phyloP scores from a whole-genome alignment of 2,329 filamentous ascomycete species.

The Intubia oerlemansii region DNA sequence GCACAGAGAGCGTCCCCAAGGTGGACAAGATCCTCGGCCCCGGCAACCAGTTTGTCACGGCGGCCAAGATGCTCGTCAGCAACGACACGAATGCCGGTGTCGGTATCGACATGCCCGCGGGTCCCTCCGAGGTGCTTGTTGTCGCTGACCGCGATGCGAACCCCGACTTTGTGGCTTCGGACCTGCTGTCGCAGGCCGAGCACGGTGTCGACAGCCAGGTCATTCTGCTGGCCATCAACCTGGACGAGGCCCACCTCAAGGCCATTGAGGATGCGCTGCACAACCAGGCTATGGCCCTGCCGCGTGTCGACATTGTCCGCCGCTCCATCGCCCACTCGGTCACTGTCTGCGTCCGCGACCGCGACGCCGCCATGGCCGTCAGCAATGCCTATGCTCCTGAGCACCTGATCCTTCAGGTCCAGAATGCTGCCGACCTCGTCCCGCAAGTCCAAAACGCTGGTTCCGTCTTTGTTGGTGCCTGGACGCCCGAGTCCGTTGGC shows the following conservation, averaged over 20 bases:
- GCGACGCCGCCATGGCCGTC: slow-evolving; percentile 55
- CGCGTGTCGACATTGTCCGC: slow-evolving; percentile 79
- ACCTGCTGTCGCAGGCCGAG: slow-evolving; percentile 82
- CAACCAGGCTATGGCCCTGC: slow-evolving; percentile 65
- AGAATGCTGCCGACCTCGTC: slow-evolving; percentile 52
- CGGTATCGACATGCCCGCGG: slow-evolving; percentile 95
- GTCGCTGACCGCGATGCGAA: slow-evolving; percentile 75
- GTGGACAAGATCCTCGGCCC: slow-evolving; percentile 98
- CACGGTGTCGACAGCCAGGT: slow-evolving; percentile 95
- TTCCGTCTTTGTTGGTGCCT: slow-evolving; percentile 85
- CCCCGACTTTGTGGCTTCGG: slow-evolving; percentile 86
- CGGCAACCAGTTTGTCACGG: slow-evolving; percentile 96
- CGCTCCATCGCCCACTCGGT: slow-evolving; percentile 75
- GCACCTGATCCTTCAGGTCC: slow-evolving; percentile 81
- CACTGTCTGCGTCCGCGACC: slow-evolving; percentile 52
- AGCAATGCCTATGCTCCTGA: slow-evolving; percentile 94
- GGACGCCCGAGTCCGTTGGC: slow-evolving; percentile 94
- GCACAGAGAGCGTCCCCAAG: slow-evolving; percentile 82
- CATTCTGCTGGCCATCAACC: slow-evolving; percentile 66
- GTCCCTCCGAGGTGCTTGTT: slow-evolving; percentile 91
- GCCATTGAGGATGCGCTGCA: slow-evolving; percentile 88
- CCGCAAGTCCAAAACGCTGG: slow-evolving; percentile 79
- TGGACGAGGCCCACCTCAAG: slow-evolving; percentile 47
- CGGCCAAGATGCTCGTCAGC: slow-evolving; percentile 93
- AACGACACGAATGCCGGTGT: slow-evolving; percentile 94